These are phyloP conservation scores for Thielaviopsis ethacetica DNA, from an alignment of 2,329 filamentous ascomycete genomes.

Conservation along the genomic window DNA sequence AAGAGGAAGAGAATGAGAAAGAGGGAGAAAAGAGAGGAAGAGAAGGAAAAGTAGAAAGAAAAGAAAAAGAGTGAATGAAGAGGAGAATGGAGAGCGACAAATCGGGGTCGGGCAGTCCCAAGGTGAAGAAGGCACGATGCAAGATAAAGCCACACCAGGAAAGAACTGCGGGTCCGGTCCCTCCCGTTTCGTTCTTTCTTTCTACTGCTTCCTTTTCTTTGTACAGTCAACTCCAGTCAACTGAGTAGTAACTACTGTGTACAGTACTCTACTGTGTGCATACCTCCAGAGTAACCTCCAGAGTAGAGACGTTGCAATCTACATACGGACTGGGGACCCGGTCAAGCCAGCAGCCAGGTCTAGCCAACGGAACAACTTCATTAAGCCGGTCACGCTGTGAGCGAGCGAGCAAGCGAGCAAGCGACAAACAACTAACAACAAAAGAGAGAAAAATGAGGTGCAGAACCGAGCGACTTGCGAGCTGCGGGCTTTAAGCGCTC, in stretches of 20 bases:
- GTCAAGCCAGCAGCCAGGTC: not conserved
- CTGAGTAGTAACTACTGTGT: not conserved
- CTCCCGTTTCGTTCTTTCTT: not conserved
- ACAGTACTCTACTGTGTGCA: not conserved
- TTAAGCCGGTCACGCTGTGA: no score
- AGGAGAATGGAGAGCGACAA: not conserved
- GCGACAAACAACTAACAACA: not conserved
- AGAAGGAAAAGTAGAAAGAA: not conserved
- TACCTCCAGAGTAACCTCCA: no score
- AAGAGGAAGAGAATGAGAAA: not conserved
- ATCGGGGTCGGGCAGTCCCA: not conserved
- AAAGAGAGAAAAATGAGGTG: not conserved
- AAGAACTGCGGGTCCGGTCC: not conserved
- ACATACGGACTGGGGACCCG: no score
- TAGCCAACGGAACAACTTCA: not conserved
- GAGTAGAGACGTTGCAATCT: no score
- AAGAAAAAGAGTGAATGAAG: not conserved
- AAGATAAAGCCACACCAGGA: not conserved
- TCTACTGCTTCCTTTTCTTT: not conserved
- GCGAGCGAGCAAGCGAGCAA: not conserved
- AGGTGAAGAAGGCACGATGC: not conserved
- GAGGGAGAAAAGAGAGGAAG: not conserved
- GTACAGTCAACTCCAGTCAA: not conserved
- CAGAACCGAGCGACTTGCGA: not conserved
- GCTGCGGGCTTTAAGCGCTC: not conserved